These are phyloP conservation scores for Phytopythium vexans DNA, from an alignment of 352 stramenopile genomes.

Conservation along the genomic window DNA sequence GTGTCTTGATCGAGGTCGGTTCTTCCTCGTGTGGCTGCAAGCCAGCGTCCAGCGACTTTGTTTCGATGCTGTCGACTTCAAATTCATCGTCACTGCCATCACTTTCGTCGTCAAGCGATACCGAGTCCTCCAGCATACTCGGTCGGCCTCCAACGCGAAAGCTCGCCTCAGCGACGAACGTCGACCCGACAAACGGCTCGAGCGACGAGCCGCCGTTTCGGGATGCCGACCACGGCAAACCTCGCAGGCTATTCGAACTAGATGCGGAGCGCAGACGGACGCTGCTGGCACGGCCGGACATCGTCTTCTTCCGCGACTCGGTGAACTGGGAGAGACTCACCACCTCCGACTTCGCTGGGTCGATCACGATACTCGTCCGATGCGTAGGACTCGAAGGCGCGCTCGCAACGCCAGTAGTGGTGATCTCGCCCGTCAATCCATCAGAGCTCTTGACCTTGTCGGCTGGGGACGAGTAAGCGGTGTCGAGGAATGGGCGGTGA, in stretches of 20 bases:
- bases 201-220: conserved; percentile 3
- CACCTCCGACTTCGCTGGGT: conserved; percentile 10
- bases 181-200: conserved; percentile 14
- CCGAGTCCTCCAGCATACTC: background rate
- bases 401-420: background rate
- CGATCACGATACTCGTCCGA: background rate
- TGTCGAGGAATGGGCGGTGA: conserved; percentile 24
- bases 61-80: no score
- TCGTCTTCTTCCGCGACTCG: conserved; percentile 18
- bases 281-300: conserved; percentile 13
- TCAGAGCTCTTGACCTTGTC: background rate
- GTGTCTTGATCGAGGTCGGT: background rate
- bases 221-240: conserved; percentile 11
- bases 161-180: conserved; percentile 18
- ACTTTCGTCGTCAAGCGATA: background rate
- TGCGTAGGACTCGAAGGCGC: background rate
- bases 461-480: background rate
- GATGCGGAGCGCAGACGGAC: conserved; percentile 3
- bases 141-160: conserved; percentile 4
- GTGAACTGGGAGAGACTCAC: conserved; percentile 37
- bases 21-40: background rate
- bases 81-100: conserved; percentile 2
- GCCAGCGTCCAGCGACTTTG: no score
- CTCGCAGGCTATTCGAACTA: background rate
- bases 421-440: background rate